Evolutionary conservation across 1,284 basidiomycete species (phyloP).

Genomic region (Moesziomyces parantarcticus): DNA sequence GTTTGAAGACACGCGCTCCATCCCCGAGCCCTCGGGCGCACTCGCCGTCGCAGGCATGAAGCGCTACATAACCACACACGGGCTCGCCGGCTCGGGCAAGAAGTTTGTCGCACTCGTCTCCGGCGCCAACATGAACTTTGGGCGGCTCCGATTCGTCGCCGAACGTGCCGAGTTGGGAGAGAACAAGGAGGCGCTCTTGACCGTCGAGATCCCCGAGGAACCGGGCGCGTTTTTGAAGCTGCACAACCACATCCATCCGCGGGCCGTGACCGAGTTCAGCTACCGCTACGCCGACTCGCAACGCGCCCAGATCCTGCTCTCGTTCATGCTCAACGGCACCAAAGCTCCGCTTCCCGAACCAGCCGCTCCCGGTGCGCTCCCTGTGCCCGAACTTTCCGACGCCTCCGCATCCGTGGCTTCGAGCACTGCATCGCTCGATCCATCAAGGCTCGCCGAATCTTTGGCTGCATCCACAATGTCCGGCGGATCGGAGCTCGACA

Average conservation of each 20-base stretch:
- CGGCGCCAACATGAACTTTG: conserved; percentile 99
- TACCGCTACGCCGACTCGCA: conserved; percentile 77
- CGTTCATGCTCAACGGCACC: conserved; percentile 78
- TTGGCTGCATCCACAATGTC: conserved; percentile 12
- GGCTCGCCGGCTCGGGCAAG: conserved; percentile 83
- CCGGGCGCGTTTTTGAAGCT: conserved; percentile 92
- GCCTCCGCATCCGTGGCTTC: conserved; percentile 1
- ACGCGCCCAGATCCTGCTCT: conserved; percentile 86
- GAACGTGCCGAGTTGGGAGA: conserved; percentile 98
- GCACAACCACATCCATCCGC: conserved; percentile 86
- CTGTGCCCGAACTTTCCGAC: background rate
- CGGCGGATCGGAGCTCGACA: conserved; percentile 35
- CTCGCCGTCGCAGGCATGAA: conserved; percentile 92
- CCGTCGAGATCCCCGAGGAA: conserved; percentile 89
- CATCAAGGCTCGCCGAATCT: conserved; percentile 3
- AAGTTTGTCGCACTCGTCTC: conserved; percentile 90
- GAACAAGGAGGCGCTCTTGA: conserved; percentile 89
- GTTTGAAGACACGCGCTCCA: conserved; percentile 76
- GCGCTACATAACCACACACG: conserved; percentile 83
- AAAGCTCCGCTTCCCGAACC: conserved; percentile 8
- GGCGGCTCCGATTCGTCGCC: conserved; percentile 92
- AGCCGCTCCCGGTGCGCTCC: too few species aligned
- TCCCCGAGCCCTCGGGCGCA: conserved; percentile 95
- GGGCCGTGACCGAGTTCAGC: conserved; percentile 94
- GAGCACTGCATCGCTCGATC: conserved; percentile 9